phyloP scores from a whole-genome alignment of 441 rosid genomes.

The Pelargonium australe region DNA sequence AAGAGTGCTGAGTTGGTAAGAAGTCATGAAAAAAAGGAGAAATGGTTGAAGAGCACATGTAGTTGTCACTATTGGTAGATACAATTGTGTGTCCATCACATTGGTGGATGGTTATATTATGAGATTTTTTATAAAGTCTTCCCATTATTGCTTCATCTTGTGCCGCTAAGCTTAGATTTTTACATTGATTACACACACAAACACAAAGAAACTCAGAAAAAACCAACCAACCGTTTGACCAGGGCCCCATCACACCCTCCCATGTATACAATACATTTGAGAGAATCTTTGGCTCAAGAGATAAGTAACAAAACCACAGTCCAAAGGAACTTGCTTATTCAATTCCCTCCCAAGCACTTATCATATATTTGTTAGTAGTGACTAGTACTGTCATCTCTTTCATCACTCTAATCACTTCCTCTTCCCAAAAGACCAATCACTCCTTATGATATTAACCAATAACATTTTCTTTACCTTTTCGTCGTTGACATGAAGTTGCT shows the following conservation, averaged over 20 bases:
- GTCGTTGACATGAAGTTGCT: neutral
- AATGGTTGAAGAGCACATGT: constrained; percentile 5
- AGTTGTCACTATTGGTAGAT: neutral
- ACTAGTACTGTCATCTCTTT: constrained; percentile 16
- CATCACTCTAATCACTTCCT: constrained; percentile 11
- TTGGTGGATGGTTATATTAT: neutral
- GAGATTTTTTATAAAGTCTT: too few relatives aligned
- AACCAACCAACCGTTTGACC: constrained; percentile 49
- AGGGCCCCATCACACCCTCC: constrained; percentile 29
- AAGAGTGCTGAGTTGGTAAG: neutral
- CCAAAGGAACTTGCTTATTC: constrained; percentile 26
- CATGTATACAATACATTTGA: constrained; percentile 4
- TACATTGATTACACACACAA: constrained; percentile 6
- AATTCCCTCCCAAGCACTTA: neutral
- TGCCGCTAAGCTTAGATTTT: neutral
- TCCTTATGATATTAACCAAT: too few relatives aligned
- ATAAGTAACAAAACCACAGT: constrained; percentile 14
- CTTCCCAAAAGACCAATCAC: neutral
- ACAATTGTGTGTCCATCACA: neutral
- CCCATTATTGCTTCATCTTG: neutral
- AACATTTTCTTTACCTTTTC: too few relatives aligned
- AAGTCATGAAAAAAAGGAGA: neutral
- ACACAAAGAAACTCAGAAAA: constrained; percentile 29
- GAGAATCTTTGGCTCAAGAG: constrained; percentile 29
- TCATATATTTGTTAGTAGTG: too few relatives aligned